A percentile compares a stretch with the other conserved stretches of the same genome.
phyloP scores from a whole-genome alignment of 2,329 filamentous ascomycete genomes.

The Colletotrichum endophyticum region DNA sequence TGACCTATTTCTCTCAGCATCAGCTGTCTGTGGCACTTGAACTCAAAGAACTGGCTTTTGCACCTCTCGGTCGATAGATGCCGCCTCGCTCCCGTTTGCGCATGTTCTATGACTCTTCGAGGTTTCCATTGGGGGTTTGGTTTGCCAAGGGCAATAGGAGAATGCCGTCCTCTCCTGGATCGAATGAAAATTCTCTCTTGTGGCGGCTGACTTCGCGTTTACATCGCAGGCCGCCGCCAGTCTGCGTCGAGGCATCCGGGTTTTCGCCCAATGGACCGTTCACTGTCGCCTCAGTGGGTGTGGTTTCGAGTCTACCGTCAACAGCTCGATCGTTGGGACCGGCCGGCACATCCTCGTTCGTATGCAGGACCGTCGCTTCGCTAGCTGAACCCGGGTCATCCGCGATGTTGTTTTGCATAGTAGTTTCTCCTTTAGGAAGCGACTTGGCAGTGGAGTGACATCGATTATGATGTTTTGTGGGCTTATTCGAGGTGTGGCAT shows the following conservation, averaged over 20 bases:
- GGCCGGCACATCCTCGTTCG: not conserved
- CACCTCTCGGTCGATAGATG: not conserved
- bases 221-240: not conserved
- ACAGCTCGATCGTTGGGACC: not conserved
- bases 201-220: not conserved
- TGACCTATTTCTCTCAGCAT: not conserved
- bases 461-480: not conserved
- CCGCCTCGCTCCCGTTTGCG: not conserved
- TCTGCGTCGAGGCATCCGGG: not conserved
- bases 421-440: not conserved
- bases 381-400: not conserved
- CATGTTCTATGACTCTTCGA: not conserved
- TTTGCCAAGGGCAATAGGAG: not conserved
- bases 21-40: not conserved
- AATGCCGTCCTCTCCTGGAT: constrained; percentile 28
- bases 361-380: not conserved
- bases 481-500: not conserved
- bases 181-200: constrained; percentile 32
- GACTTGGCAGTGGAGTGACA: not conserved
- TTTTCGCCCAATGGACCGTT: not conserved
- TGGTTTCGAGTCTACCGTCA: not conserved
- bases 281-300: not conserved
- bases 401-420: not conserved
- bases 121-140: not conserved
- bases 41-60: not conserved